Evolutionary conservation across 2,329 filamentous ascomycete genomes (phyloP), one percentile per base, ranked within the genome.

Genomic region (Fusarium pilosicola): DNA sequence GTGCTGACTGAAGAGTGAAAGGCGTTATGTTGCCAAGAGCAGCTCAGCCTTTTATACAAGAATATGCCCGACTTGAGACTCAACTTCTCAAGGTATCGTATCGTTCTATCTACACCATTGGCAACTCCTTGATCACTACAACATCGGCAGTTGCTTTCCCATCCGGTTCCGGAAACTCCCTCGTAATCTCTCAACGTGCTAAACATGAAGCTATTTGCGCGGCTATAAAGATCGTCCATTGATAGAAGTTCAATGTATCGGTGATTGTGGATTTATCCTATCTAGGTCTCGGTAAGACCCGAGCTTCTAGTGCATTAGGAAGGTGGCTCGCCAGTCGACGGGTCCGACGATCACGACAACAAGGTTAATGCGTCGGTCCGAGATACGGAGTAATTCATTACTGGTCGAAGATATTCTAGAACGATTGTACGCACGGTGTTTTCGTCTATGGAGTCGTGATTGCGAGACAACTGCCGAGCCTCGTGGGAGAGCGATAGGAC

Each of bases 231-330:
- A 28, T 13, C 18, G 0, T 13, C 34, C 11, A 1, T n/a, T 17
- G 2, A 39, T 0, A 8, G 2, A 9, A 22, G 2, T 0, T 7
- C 14, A 4, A n/a, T 28, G 14, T 17, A 12, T 28, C 34, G 1
- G 15, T 28, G 14, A 17, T 22, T 18, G 10, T 13, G 34, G 10
- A 5, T 18, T 39, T 12, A 18, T 3, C 9, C 7, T 0, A 3
- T 17, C 9, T 2, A 38, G 4, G 24, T n/a, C 14, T 54, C 7
- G 18, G 14, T 7, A n/a, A 10, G 18, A 39, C 10, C 51, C 34
- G 10, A n/a, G 17, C 20, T 28, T 13, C 24, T 28, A 5, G 51
- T 28, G 24, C 3, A n/a, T 54, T n/a, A 13, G 51, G 51, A 54
- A 54, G 51, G 51, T 54, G 20, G 7, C 5, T 12, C 3, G 7